Evolutionary conservation across 2,329 filamentous ascomycete genomes (phyloP).

Genomic region (Phoma sp.): DNA sequence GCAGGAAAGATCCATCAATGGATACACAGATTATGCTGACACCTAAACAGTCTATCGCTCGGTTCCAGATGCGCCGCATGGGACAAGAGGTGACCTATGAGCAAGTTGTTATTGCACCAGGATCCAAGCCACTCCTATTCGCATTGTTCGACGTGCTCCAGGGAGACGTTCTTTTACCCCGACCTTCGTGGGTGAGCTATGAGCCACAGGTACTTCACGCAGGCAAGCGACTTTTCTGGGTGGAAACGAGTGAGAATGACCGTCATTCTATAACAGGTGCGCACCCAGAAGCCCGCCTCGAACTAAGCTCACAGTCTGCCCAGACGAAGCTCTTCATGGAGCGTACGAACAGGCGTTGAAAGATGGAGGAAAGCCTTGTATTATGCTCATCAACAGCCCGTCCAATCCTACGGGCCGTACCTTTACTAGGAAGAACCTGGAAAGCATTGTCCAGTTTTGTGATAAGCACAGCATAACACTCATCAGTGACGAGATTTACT

Average conservation of each 20-base stretch:
- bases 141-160: constrained; percentile 8
- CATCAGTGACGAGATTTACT: constrained; percentile 10
- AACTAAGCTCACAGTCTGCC: neutral
- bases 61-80: constrained; percentile 7
- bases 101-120: constrained; percentile 7
- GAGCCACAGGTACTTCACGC: constrained; percentile 12
- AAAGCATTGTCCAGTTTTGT: neutral
- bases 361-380: neutral
- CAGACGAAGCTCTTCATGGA: neutral
- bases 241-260: constrained; percentile 6
- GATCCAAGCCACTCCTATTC: constrained; percentile 9
- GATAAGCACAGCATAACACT: neutral
- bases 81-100: neutral
- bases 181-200: constrained; percentile 15
- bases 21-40: neutral
- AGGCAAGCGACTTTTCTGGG: constrained; percentile 8
- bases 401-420: constrained; percentile 10
- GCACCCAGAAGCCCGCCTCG: neutral
- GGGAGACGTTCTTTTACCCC: constrained; percentile 8
- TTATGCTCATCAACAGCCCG: constrained; percentile 11
- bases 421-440: neutral
- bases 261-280: constrained; percentile 7
- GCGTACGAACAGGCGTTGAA: neutral
- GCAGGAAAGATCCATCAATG: neutral
- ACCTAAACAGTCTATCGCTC: neutral